Evolutionary conservation across 2,329 filamentous ascomycete species (phyloP).

Genomic region (Tricladium varicosporioides): DNA sequence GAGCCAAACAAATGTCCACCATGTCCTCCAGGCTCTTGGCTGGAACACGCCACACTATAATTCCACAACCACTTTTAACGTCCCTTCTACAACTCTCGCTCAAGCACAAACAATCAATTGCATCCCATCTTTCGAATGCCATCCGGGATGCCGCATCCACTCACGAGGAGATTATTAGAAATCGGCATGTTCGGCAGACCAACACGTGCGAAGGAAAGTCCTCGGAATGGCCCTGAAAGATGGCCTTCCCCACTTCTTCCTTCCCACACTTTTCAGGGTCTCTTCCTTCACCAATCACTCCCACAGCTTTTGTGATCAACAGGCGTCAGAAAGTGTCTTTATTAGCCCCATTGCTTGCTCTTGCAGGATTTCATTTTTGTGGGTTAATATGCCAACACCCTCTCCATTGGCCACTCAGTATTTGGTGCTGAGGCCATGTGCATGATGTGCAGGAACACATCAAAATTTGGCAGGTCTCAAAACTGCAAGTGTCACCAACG

Average conservation of each 20-base stretch:
- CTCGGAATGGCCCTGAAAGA: not conserved
- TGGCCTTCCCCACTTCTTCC: too few species aligned
- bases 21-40: not conserved
- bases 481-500: not conserved
- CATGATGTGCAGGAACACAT: constrained; percentile 1
- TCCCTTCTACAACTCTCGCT: not conserved
- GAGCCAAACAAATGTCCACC: not conserved
- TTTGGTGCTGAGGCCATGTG: not conserved
- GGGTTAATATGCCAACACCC: not conserved
- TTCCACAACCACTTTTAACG: not conserved
- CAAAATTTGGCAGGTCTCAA: not conserved
- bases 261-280: too few species aligned
- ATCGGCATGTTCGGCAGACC: not conserved
- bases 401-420: not conserved
- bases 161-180: not conserved
- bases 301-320: too few species aligned
- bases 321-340: too few species aligned
- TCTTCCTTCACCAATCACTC: too few species aligned
- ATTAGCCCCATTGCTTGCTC: too few species aligned
- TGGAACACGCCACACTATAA: constrained; percentile 2
- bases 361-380: not conserved
- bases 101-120: not conserved
- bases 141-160: not conserved
- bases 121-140: not conserved
- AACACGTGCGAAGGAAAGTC: not conserved